Percentiles rank a stretch among this genome's conserved stretches.
Evolutionary conservation across 2,329 filamentous ascomycete species (phyloP).

Genomic region (Whalleya microplaca): DNA sequence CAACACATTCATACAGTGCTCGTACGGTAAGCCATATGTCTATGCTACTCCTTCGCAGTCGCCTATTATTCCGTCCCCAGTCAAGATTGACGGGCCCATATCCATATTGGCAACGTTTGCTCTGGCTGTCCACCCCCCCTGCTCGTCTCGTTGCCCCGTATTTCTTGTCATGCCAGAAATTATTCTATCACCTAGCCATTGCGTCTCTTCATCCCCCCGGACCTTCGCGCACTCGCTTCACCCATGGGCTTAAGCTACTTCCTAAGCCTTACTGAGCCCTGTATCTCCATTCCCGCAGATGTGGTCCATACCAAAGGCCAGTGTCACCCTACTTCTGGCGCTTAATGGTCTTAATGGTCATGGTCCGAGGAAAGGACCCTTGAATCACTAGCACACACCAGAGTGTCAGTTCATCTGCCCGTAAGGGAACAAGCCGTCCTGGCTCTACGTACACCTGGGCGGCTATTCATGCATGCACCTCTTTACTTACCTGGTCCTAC

Average conservation of each 20-base stretch:
- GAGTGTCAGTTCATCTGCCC: constrained; percentile 21
- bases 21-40: constrained; percentile 13
- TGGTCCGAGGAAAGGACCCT: constrained; percentile 13
- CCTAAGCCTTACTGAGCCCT: constrained; percentile 24
- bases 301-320: constrained; percentile 13
- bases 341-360: constrained; percentile 24
- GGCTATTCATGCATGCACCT: constrained; percentile 30
- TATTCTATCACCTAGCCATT: constrained; percentile 2
- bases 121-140: constrained; percentile 3
- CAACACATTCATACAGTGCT: constrained; percentile 18
- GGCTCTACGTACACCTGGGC: constrained; percentile 19
- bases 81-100: constrained; percentile 21
- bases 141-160: constrained; percentile 26
- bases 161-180: constrained; percentile 12
- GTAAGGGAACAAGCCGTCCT: constrained; percentile 10
- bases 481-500: constrained; percentile 12
- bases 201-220: constrained; percentile 13
- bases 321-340: constrained; percentile 24
- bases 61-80: constrained; percentile 24
- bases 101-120: constrained; percentile 16
- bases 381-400: constrained; percentile 14
- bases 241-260: background rate
- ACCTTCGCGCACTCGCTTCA: constrained; percentile 8
- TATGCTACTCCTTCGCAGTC: constrained; percentile 8
- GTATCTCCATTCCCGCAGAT: constrained; percentile 11